Percentiles rank a stretch among this genome's conserved stretches.
Evolutionary conservation across 306 rosid genomes (phyloP).

Genomic region (Pterocarpus santalinus): DNA sequence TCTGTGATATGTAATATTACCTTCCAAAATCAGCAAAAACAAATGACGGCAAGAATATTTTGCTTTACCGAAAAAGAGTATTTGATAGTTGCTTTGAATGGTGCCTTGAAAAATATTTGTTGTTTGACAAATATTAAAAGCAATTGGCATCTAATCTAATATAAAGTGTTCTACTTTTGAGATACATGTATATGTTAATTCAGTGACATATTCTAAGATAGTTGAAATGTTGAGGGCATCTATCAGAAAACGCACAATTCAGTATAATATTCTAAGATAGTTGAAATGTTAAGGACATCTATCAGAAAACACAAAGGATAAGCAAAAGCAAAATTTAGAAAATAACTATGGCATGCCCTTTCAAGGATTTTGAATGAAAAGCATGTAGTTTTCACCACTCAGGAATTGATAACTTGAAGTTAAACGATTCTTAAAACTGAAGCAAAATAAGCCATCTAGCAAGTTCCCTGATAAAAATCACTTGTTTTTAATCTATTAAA

Average conservation of each 20-base stretch:
- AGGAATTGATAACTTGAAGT: too few relatives aligned
- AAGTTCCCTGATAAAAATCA: too few relatives aligned
- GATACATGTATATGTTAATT: background rate
- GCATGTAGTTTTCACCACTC: too few relatives aligned
- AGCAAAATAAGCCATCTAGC: too few relatives aligned
- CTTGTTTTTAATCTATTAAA: too few relatives aligned
- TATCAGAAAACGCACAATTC: background rate
- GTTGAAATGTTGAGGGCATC: conserved; percentile 11
- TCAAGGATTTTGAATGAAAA: too few relatives aligned
- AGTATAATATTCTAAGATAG: too few relatives aligned
- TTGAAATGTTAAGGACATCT: too few relatives aligned
- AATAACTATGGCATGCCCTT: too few relatives aligned
- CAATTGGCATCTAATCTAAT: conserved; percentile 13
- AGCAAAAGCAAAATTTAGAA: background rate
- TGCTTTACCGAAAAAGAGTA: background rate
- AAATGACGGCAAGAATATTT: conserved; percentile 13
- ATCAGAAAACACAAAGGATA: background rate
- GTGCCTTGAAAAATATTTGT: conserved; percentile 23
- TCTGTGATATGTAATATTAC: background rate
- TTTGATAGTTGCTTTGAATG: conserved; percentile 5
- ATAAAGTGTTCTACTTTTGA: conserved; percentile 10
- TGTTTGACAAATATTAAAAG: conserved; percentile 37
- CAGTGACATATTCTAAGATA: background rate
- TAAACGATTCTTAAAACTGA: too few relatives aligned
- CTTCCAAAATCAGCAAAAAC: conserved; percentile 24